These are phyloP conservation scores for Fallopia convolvulus DNA, from an alignment of 148 eudicot genomes.

Conservation along the genomic window DNA sequence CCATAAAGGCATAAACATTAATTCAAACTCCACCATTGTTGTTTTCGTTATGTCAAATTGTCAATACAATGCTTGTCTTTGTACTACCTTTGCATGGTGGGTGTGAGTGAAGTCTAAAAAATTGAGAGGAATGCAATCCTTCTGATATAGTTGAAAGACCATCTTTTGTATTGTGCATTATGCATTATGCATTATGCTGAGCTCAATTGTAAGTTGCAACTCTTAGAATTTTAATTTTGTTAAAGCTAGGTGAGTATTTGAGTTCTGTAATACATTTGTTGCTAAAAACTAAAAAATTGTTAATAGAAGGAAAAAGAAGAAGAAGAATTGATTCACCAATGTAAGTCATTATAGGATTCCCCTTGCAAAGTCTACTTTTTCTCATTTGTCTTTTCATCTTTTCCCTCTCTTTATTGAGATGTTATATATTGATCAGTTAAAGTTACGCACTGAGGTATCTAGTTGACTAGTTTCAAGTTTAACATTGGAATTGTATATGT, in stretches of 20 bases:
- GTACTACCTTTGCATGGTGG: background rate
- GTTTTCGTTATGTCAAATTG: background rate
- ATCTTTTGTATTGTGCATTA: background rate
- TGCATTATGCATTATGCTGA: background rate
- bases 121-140: background rate
- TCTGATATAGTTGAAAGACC: background rate
- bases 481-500: too few relatives aligned
- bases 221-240: background rate
- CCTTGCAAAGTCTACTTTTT: too few relatives aligned
- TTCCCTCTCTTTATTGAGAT: background rate
- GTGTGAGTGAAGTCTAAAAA: background rate
- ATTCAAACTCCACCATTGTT: background rate
- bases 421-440: background rate
- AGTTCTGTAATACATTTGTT: background rate
- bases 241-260: background rate
- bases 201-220: background rate
- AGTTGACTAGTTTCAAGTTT: too few relatives aligned
- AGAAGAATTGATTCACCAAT: too few relatives aligned
- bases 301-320: too few relatives aligned
- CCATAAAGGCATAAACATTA: background rate
- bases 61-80: background rate
- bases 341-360: too few relatives aligned
- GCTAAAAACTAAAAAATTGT: too few relatives aligned
- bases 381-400: background rate
- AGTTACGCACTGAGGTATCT: background rate